Percentiles rank a stretch among this genome's conserved stretches.
phyloP scores from a whole-genome alignment of 768 basidiomycete species.

The Pisolithus orientalis region DNA sequence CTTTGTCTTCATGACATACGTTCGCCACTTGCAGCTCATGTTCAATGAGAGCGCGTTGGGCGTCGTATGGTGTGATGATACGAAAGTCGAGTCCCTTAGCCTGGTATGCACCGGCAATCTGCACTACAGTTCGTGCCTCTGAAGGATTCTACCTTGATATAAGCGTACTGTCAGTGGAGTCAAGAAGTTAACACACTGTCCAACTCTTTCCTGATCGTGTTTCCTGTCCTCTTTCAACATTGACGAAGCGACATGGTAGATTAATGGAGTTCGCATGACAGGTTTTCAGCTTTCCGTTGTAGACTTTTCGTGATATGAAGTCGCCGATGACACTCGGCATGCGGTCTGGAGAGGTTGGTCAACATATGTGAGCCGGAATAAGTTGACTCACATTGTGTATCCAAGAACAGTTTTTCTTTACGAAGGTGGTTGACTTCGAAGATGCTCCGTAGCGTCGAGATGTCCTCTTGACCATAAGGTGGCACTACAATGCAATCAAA shows the following conservation, averaged over 20 bases:
- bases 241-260: constrained; percentile 32
- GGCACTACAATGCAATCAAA: constrained; percentile 45
- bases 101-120: no score
- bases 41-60: constrained; percentile 58
- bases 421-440: constrained; percentile 66
- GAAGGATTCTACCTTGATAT: no score
- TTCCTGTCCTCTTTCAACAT: constrained; percentile 31
- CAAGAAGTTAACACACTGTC: not conserved
- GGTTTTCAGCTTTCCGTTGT: constrained; percentile 53
- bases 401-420: constrained; percentile 43
- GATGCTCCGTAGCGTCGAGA: constrained; percentile 59
- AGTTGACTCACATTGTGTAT: constrained; percentile 61
- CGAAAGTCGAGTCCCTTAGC: constrained; percentile 30
- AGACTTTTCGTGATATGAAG: constrained; percentile 63
- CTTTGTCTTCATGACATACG: constrained; percentile 55
- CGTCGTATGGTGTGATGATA: constrained; percentile 79
- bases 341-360: constrained; percentile 45
- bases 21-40: constrained; percentile 37
- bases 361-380: not conserved
- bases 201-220: not conserved
- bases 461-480: constrained; percentile 69
- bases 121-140: no score
- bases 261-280: constrained; percentile 37
- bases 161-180: no score
- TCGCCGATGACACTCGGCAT: constrained; percentile 73